Base-by-base conservation (phyloP, 2,329 filamentous ascomycete species). In the Aspergillus ochraceus region DNA sequence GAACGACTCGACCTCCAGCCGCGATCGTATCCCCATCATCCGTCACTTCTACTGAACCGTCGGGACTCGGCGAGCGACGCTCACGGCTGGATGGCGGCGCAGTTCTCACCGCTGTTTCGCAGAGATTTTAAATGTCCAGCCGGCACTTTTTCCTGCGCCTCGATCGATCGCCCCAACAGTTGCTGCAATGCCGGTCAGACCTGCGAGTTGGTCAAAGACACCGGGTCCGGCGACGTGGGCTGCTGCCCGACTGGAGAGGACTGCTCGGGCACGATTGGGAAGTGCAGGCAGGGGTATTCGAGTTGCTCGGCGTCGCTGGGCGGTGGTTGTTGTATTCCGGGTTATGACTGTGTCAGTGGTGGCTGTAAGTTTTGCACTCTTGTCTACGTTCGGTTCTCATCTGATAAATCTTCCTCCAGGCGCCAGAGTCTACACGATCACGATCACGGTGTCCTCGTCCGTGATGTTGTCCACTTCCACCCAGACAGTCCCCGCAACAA, bases 261-360 rank as follows among this genome's bases (percentile, higher is more conserved):
- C 10, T 88, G 86, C 66, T 78, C 79, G 2, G 80, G 81, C 11
- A 65, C 73, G 1, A 78, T 88, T n/a, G 78, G 78, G 2, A 71
- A 66, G 4, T 88, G 86, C 63, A 65, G 65, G 29, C 74, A 74
- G 22, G 85, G 84, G 8, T 87, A 86, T 68, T 80, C 78, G 5
- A 80, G 77, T 56, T 88, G 86, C 70, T 79, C 84, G 2, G 77
- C 79, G 49, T 80, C 76, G 50, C 67, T 79, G 3, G 86, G 85
- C 47, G 85, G 85, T 1, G 86, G 85, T 1, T 88, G 86, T 65
- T 88, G 86, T 74, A 78, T 88, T 39, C 84, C 85, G 4, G 85
- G 84, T 0, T 87, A 84, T 68, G 76, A 75, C 8, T 88, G 86
- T 71, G 78, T 82, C 45, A 79, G 79, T 54, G 77, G 81, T 60